phyloP scores from a whole-genome alignment of 306 rosid species.

The Prinsepia uniflora region DNA sequence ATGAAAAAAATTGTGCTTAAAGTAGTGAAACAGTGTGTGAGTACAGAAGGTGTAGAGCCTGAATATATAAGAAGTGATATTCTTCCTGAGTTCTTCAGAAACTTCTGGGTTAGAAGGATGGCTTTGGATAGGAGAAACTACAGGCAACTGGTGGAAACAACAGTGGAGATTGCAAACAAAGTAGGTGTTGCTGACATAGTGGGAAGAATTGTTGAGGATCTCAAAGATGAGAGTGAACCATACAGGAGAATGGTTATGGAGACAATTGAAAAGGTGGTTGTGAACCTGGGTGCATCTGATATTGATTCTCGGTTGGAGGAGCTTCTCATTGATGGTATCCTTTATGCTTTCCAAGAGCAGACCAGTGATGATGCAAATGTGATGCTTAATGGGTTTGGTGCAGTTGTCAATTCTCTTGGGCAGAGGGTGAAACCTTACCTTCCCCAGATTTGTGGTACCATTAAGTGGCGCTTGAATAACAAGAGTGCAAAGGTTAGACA shows the following conservation, averaged over 20 bases:
- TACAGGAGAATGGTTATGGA: conserved; percentile 99
- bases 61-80: conserved; percentile 71
- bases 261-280: conserved; percentile 92
- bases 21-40: conserved; percentile 96
- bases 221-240: conserved; percentile 97
- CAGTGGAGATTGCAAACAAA: conserved; percentile 95
- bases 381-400: conserved; percentile 96
- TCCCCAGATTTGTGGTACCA: conserved; percentile 97
- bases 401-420: conserved; percentile 93
- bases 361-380: conserved; percentile 98
- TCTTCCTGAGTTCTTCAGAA: conserved; percentile 82
- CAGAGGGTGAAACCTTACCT: conserved; percentile 90
- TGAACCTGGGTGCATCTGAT: conserved; percentile 84
- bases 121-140: conserved; percentile 93
- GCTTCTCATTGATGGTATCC: conserved; percentile 91
- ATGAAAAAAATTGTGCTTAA: conserved; percentile 95
- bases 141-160: conserved; percentile 89
- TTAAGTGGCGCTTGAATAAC: conserved; percentile 92
- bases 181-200: conserved; percentile 94
- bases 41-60: conserved; percentile 94
- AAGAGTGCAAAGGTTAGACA: conserved; percentile 97
- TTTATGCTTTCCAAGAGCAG: conserved; percentile 98
- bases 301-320: conserved; percentile 92
- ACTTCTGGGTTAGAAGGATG: conserved; percentile 98
- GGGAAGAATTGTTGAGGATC: conserved; percentile 91